Base-by-base conservation (phyloP, 176 grass and related monocot species). In the Elaeis guineensis region DNA sequence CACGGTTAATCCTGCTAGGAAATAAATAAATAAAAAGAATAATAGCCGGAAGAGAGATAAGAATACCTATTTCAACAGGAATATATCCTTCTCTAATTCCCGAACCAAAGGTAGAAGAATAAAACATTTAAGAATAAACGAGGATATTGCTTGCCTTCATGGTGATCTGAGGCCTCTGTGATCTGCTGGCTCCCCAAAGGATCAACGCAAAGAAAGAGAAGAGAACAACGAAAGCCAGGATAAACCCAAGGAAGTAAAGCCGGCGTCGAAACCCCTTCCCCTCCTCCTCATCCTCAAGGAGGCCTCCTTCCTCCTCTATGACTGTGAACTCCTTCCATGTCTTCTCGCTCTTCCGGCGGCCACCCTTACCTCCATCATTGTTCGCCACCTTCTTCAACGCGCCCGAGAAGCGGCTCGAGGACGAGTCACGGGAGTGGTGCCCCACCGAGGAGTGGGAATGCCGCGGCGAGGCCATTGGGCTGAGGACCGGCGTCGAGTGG, bases 181-280 rank as follows among this genome's bases (percentile, higher is more conserved):
- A 97, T 59, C 87, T 29, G 73, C 87, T 83, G 0, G 93, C 87
- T 2, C 84, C 87, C 93, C 93, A 97, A n/a, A 97, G 82, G 51
- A 97, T 89, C 58, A 97, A 79, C 1, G 93, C 81, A 56, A 97
- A 97, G 78, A 91, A 91, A n/a, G 93, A 85, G 72, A 97, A 97
- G 62, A 97, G 81, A 8, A 69, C 78, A 1, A 51, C 72, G 69
- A 97, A 97, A 0, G 73, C 76, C 2, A 80, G 62, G 0, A 89
- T 16, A 49, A 97, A 97, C 19, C 75, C 62, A 19, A 97, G 51
- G 54, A 76, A 97, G 62, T 82, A 80, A 59, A 84, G 80, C 66
- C 75, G 76, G 53, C 78, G 82, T 54, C 73, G 81, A 17, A 83
- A 29, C 26, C 77, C 65, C 54, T 79, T 52, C 44, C 66, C 54